Conservation (phyloP, 371 early-diverging fungal species). For the Syncephalastrum monosporum region DNA sequence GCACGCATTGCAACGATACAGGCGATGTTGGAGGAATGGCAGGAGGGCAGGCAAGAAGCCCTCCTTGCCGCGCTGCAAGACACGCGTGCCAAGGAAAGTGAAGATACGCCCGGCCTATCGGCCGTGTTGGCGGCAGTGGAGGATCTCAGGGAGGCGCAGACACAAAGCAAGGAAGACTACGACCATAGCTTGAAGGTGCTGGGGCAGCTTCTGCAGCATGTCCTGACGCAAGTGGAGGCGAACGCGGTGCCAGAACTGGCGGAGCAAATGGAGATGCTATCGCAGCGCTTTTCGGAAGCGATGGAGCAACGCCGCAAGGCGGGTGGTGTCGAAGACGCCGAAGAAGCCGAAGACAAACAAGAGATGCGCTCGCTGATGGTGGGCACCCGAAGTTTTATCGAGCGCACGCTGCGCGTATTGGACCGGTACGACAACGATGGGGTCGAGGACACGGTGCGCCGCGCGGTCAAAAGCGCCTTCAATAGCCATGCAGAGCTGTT, state of each 20-base stretch:
- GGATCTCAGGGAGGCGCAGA: constrained; percentile 20
- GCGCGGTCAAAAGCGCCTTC: constrained; percentile 42
- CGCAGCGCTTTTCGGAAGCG: constrained; percentile 14
- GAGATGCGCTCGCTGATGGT: constrained; percentile 31
- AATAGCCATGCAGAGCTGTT: constrained; percentile 33
- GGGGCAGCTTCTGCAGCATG: constrained; percentile 36
- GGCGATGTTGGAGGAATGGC: constrained; percentile 14
- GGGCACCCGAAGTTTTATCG: constrained; percentile 41
- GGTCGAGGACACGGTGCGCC: constrained; percentile 43
- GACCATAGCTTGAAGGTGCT: constrained; percentile 35
- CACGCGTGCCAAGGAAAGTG: neutral
- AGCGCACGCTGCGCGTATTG: constrained; percentile 33
- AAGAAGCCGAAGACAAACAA: constrained; percentile 3
- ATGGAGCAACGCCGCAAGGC: constrained; percentile 4
- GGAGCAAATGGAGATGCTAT: constrained; percentile 32
- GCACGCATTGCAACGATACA: constrained; percentile 15
- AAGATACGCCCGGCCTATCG: neutral
- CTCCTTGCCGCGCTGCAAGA: neutral
- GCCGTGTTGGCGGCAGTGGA: constrained; percentile 7
- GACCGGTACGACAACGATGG: constrained; percentile 33
- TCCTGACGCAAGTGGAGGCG: constrained; percentile 35
- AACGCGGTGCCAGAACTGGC: constrained; percentile 37
- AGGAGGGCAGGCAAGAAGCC: constrained; percentile 2
- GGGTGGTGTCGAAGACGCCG: neutral
- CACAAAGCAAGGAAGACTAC: constrained; percentile 31